Percentiles rank a stretch among this genome's conserved stretches.
Conservation (phyloP, 306 rosid species). For the Lablab purpureus region DNA sequence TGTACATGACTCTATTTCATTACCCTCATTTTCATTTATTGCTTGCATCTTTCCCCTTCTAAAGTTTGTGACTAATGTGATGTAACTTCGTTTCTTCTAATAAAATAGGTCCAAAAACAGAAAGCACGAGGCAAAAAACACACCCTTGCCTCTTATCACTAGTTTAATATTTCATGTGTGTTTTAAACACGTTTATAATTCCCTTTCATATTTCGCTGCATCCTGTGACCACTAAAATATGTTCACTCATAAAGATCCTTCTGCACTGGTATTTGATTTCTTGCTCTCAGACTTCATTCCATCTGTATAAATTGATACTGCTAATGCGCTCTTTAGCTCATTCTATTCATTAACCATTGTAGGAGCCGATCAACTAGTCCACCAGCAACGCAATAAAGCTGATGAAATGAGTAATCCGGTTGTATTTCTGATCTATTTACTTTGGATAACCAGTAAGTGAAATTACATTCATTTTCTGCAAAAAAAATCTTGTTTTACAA, state of each 20-base stretch:
- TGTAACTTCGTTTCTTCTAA: constrained; percentile 37
- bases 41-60: constrained; percentile 28
- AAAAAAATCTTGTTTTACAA: neutral
- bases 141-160: constrained; percentile 37
- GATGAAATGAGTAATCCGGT: constrained; percentile 50
- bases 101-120: neutral
- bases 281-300: constrained; percentile 19
- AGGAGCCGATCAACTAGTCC: neutral
- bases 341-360: constrained; percentile 1
- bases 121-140: constrained; percentile 26
- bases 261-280: constrained; percentile 7
- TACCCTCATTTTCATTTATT: neutral
- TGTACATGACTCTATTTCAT: constrained; percentile 21
- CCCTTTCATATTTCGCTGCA: neutral
- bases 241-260: constrained; percentile 54
- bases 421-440: constrained; percentile 48
- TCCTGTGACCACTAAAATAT: neutral
- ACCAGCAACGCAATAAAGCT: constrained; percentile 11
- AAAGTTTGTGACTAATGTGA: constrained; percentile 40
- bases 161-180: neutral
- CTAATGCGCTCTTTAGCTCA: constrained; percentile 12
- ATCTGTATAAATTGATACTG: constrained; percentile 38
- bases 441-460: constrained; percentile 59
- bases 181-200: constrained; percentile 12
- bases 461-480: neutral